Evolutionary conservation across 148 eudicot species (phyloP), one percentile per base, ranked within the genome.

Genomic region (Suaeda aralocaspica): DNA sequence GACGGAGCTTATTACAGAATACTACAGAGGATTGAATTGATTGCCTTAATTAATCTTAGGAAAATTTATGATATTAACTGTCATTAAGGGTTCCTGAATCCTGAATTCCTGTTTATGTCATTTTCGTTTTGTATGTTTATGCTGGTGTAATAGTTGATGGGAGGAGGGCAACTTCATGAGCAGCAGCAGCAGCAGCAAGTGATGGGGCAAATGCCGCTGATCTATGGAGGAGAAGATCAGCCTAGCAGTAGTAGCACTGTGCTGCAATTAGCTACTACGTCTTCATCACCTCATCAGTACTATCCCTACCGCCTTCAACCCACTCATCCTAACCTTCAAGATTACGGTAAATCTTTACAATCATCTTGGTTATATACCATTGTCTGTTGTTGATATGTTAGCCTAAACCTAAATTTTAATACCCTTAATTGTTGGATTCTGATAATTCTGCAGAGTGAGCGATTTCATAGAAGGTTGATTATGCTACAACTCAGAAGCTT

Each of bases 321-420:
- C n/a, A 77, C 80, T 49, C 81, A 73, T 64, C 81, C 77, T 21
- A 78, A 78, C 50, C 73, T 78, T 33, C 81, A 73, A 60, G 58
- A 36, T 33, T 78, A 78, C 64, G 81, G 81, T 77, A 77, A 9
- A 8, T 50, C 48, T 21, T 66, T 30, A 29, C 5, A 1, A 30
- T 9, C 9, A 52, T 58, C 18, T 13, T 24, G 5, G 10, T 50
- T 11, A n/a, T 46, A 10, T n/a, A 18, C 26, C 42, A 26, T 72
- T 49, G 10, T 10, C 12, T 31, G 31, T 0, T n/a, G 10, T 18
- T 26, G 11, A 63, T 64, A 9, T 25, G 33, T 1, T 60, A 29
- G 58, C 29, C 8, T 36, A 36, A 36, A 3, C 14, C 13, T 46
- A 4, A 46, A 25, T 34, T 18, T 22, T 41, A 36, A 56, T 7